Conservation (phyloP, 192 early-diverging fungal species). For the Lunasporangiospora selenospora region DNA sequence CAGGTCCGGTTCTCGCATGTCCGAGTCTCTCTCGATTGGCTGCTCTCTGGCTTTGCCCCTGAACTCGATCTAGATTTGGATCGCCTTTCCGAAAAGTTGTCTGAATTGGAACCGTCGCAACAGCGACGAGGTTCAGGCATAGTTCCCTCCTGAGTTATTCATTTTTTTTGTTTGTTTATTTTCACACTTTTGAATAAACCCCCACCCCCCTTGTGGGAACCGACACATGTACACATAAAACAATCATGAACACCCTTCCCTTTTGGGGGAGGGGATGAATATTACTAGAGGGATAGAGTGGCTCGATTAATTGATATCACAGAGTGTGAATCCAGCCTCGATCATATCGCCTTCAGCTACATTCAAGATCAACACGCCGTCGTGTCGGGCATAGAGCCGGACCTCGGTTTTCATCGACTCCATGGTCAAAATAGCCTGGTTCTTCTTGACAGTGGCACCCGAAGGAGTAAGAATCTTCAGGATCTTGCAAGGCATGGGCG, state of each 20-base stretch:
- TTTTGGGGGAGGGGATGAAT: too few relatives aligned
- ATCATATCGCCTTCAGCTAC: conserved; percentile 67
- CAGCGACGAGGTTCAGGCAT: too few relatives aligned
- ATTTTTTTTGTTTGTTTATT: too few relatives aligned
- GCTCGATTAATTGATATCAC: conserved; percentile 52
- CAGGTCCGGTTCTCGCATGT: conserved; percentile 23
- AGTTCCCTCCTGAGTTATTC: too few relatives aligned
- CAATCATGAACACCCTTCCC: too few relatives aligned
- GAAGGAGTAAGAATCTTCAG: conserved; percentile 60
- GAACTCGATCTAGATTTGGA: too few relatives aligned
- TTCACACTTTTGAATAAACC: too few relatives aligned
- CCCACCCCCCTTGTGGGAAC: too few relatives aligned
- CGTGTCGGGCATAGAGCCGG: conserved; percentile 59
- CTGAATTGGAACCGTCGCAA: too few relatives aligned
- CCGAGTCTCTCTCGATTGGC: conserved; percentile 43
- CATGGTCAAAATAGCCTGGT: conserved; percentile 63
- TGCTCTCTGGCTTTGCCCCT: conserved; percentile 25
- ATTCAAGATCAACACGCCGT: conserved; percentile 57
- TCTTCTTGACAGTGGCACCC: conserved; percentile 60
- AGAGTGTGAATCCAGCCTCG: conserved; percentile 61
- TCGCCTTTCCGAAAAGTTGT: too few relatives aligned
- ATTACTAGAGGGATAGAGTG: too few relatives aligned
- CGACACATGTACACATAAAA: too few relatives aligned
- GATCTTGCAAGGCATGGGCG: conserved; percentile 70
- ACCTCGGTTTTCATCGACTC: conserved; percentile 75